Evolutionary conservation across 2,329 filamentous ascomycete species (phyloP).

Genomic region (Monosporascus sp.): DNA sequence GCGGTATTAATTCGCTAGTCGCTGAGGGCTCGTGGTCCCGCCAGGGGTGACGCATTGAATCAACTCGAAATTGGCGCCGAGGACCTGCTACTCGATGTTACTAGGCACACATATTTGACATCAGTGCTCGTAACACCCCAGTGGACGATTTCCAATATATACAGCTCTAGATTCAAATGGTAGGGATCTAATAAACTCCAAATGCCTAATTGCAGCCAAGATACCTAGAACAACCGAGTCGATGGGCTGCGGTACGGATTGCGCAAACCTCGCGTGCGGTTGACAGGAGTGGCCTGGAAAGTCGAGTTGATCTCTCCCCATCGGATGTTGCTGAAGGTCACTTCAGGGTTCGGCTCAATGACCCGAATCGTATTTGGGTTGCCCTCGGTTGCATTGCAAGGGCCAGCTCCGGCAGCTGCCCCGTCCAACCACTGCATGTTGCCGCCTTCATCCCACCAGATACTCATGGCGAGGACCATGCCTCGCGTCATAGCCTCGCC

Average conservation of each 20-base stretch:
- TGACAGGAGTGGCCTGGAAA: conserved; percentile 18
- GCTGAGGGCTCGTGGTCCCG: too few species aligned
- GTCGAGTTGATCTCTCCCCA: conserved; percentile 51
- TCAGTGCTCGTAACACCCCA: too few species aligned
- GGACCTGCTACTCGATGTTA: too few species aligned
- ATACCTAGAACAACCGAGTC: background rate
- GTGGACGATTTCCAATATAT: background rate
- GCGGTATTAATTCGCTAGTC: too few species aligned
- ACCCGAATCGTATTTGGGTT: conserved; percentile 39
- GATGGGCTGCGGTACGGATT: too few species aligned
- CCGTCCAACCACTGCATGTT: conserved; percentile 52
- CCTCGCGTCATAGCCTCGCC: conserved; percentile 37
- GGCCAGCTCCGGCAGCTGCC: conserved; percentile 42
- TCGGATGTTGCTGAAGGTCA: conserved; percentile 52
- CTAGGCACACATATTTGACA: too few species aligned
- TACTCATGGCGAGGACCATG: conserved; percentile 46
- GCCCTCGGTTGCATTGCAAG: conserved; percentile 43
- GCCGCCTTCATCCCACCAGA: conserved; percentile 46
- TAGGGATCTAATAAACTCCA: background rate
- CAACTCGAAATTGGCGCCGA: too few species aligned
- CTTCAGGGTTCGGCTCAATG: conserved; percentile 40
- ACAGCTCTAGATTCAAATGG: background rate
- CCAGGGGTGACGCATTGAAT: too few species aligned
- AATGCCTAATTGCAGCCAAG: background rate
- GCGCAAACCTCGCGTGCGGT: background rate